These are phyloP conservation scores for Colletotrichum camelliae DNA, from an alignment of 2,329 filamentous ascomycete genomes.

Conservation along the genomic window DNA sequence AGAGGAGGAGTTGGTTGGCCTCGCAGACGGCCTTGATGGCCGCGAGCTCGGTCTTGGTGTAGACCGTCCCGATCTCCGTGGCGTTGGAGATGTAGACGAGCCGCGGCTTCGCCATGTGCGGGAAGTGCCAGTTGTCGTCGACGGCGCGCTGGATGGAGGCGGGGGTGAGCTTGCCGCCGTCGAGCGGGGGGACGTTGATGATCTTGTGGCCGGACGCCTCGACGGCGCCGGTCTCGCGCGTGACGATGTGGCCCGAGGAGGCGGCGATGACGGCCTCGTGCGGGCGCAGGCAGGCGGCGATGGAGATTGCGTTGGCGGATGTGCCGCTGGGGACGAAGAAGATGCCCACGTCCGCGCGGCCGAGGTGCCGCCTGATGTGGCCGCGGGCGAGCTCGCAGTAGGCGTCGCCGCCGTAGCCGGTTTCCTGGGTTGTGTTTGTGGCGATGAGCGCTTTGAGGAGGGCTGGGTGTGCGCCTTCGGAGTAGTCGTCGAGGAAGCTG, in stretches of 20 bases:
- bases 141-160: constrained; percentile 44
- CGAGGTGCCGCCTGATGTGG: constrained; percentile 33
- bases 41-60: constrained; percentile 45
- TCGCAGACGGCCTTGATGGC: constrained; percentile 49
- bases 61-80: constrained; percentile 55
- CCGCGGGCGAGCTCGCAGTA: constrained; percentile 46
- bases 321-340: constrained; percentile 59
- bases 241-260: constrained; percentile 54
- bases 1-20: constrained; percentile 43
- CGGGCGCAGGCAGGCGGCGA: constrained; percentile 53
- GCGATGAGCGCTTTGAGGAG: constrained; percentile 50
- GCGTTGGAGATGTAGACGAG: constrained; percentile 59
- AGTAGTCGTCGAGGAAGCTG: constrained; percentile 57
- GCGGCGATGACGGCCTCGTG: constrained; percentile 58
- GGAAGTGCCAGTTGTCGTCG: constrained; percentile 54
- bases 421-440: constrained; percentile 50
- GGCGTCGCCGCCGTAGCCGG: constrained; percentile 51
- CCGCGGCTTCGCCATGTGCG: constrained; percentile 55
- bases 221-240: constrained; percentile 54
- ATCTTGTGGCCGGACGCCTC: constrained; percentile 58
- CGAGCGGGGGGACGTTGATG: constrained; percentile 48
- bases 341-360: constrained; percentile 46
- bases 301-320: constrained; percentile 56
- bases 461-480: constrained; percentile 56
- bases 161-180: constrained; percentile 52